phyloP scores from a whole-genome alignment of 2,329 filamentous ascomycete genomes.

The Claviceps sp. region DNA sequence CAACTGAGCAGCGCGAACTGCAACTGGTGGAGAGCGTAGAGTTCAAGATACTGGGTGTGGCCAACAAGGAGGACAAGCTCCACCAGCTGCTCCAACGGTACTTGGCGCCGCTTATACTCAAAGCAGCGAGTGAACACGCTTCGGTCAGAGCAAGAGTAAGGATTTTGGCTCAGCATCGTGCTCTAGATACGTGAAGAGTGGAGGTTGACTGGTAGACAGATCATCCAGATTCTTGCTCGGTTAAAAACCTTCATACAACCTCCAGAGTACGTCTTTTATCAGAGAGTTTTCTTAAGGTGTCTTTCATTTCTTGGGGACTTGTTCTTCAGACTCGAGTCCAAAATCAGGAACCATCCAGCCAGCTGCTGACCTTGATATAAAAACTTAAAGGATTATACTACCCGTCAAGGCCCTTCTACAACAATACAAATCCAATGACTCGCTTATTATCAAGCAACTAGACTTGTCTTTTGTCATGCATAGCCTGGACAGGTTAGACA shows the following conservation, averaged over 20 bases:
- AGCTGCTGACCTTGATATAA: conserved; percentile 1
- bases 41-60: conserved; percentile 63
- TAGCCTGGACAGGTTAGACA: conserved; percentile 42
- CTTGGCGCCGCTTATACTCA: conserved; percentile 69
- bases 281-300: background rate
- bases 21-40: conserved; percentile 75
- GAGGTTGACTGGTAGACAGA: conserved; percentile 20
- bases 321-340: background rate
- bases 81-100: conserved; percentile 66
- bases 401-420: conserved; percentile 75
- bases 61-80: conserved; percentile 74
- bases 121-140: conserved; percentile 68
- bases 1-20: conserved; percentile 58
- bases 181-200: background rate
- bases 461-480: conserved; percentile 84
- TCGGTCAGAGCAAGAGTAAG: conserved; percentile 65
- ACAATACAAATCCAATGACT: conserved; percentile 71
- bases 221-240: conserved; percentile 36
- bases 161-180: background rate
- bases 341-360: background rate
- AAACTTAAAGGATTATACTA: conserved; percentile 46
- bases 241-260: conserved; percentile 41
- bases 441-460: conserved; percentile 69
- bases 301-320: background rate
- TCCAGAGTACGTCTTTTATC: conserved; percentile 25